Base-by-base conservation (phyloP, 1,284 basidiomycete species). In the Clitocybe nebularis region DNA sequence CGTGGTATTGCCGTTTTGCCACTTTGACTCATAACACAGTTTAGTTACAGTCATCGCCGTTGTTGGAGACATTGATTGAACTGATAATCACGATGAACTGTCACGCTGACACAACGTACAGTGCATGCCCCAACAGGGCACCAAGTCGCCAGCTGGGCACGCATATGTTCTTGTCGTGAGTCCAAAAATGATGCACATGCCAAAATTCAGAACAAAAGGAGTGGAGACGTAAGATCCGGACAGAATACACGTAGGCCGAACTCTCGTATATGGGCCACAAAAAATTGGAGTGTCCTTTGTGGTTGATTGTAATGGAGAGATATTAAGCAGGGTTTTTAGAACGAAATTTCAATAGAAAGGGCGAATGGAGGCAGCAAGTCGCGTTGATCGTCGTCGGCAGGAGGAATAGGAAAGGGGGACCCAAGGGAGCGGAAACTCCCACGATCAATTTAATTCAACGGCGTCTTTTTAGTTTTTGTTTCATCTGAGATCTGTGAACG, bases 381-480 rank as follows among this genome's bases (percentile, higher is more conserved):
- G 21, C 22, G 10, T 17, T 24, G 47, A 47, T 46, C 41, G 13
- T 46, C 29, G 47, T 43, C 34, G 36, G 43, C 22, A 26, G 14
- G 14, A 29, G 29, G 35, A 50, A 41, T 19, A 41, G 48, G 50
- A 45, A 54, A 39, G 42, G 35, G 41, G 11, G 25, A 50, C 20
- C 51, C 54, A 37, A 44, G 17, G 36, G 17, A 50, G 26, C 26
- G 54, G 54, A 38, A 41, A 44, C 34, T 50, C 49, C 38, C 51
- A 55, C 50, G 45, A 35, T 43, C 42, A 39, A 46, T 41, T 36
- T 47, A 49, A 43, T 41, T 39, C 22, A 26, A 47, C 48, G 48
- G 48, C 43, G 49, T 47, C 32, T 51, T 39, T 53, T 41, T 35
- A 20, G 44, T 44, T 55, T 54, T 54, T 50, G 48, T 56, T 54